Percentiles rank a stretch among this genome's conserved stretches.
Evolutionary conservation across 345 rosid genomes (phyloP).

Genomic region (Heritiera fomes): DNA sequence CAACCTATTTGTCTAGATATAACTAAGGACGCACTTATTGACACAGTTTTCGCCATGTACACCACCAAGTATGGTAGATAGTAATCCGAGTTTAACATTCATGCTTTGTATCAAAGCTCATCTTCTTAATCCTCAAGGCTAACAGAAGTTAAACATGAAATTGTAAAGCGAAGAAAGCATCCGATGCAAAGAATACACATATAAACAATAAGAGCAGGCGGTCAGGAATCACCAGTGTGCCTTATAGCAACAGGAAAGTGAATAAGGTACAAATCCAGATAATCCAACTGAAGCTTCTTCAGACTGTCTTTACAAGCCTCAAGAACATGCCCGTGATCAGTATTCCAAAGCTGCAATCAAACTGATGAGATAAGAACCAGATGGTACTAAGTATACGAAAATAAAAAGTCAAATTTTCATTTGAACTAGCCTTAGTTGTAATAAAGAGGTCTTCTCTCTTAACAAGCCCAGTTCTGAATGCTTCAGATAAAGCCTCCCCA

Average conservation of each 20-base stretch:
- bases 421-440: constrained; percentile 64
- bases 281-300: constrained; percentile 84
- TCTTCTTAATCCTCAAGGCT: neutral
- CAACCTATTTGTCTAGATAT: neutral
- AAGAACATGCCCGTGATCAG: constrained; percentile 86
- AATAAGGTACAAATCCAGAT: constrained; percentile 82
- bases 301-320: constrained; percentile 90
- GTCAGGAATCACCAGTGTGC: constrained; percentile 62
- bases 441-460: constrained; percentile 84
- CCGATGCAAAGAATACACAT: neutral
- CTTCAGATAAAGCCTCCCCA: constrained; percentile 73
- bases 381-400: neutral
- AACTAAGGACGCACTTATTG: neutral
- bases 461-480: constrained; percentile 59
- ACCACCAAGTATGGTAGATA: neutral
- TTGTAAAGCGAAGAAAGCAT: neutral
- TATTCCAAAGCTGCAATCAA: constrained; percentile 76
- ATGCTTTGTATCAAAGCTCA: neutral
- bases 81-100: neutral
- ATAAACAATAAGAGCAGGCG: neutral
- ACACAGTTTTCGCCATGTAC: neutral
- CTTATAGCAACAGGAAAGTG: constrained; percentile 83
- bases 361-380: neutral
- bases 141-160: neutral
- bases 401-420: neutral